phyloP scores from a whole-genome alignment of 306 rosid species.

The Rosa persica region DNA sequence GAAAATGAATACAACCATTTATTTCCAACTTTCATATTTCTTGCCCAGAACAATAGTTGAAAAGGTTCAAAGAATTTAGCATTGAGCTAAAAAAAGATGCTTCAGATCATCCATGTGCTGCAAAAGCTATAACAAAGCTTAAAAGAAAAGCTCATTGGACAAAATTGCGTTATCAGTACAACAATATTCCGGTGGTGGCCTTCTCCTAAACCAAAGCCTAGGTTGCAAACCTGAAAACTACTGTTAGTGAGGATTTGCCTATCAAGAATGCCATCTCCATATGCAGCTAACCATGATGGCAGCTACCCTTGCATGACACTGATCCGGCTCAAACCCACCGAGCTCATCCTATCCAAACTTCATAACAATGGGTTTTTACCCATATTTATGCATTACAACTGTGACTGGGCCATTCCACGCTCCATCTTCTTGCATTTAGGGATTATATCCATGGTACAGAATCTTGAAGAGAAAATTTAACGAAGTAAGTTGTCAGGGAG shows the following conservation, averaged over 20 bases:
- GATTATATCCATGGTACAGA: not conserved
- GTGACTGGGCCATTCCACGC: not conserved
- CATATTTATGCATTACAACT: not conserved
- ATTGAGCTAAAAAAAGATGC: not conserved
- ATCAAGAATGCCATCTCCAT: not conserved
- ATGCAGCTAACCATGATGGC: not conserved
- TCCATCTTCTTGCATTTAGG: not conserved
- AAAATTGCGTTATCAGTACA: conserved; percentile 3
- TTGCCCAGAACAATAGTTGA: not conserved
- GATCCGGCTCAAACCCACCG: not conserved
- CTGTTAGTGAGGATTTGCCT: not conserved
- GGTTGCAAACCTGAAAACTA: not conserved
- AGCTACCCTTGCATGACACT: not conserved
- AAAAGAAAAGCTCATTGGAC: not conserved
- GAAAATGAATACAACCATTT: not conserved
- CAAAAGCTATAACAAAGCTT: not conserved
- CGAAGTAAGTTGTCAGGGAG: conserved; percentile 30
- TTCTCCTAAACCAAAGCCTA: not conserved
- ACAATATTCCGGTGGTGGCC: not conserved
- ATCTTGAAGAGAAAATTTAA: not conserved
- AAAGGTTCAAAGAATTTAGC: not conserved
- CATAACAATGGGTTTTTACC: not conserved
- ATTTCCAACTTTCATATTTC: not conserved
- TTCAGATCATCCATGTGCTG: not conserved
- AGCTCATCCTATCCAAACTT: not conserved